Evolutionary conservation across 176 grass and related monocot genomes (phyloP).

Genomic region (Avena eriantha): DNA sequence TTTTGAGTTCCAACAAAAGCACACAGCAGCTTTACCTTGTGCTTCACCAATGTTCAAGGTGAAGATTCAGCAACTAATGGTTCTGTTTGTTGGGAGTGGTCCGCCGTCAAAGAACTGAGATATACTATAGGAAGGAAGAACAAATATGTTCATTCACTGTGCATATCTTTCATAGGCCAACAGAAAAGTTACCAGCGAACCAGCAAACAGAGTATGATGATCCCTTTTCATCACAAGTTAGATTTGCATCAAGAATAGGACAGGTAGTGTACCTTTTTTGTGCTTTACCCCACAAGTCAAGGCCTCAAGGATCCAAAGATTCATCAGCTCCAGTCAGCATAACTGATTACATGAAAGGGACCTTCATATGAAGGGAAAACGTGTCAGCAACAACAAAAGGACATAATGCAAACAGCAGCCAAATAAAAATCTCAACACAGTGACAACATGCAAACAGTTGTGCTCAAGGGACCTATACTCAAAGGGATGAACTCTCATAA

Average conservation of each 20-base stretch:
- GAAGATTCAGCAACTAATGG: neutral
- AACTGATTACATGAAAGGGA: constrained; percentile 43
- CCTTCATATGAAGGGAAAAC: constrained; percentile 20
- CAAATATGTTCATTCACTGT: neutral
- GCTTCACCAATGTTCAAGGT: neutral
- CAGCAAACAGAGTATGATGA: neutral
- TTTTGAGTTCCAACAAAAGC: constrained; percentile 26
- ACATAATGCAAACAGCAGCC: neutral
- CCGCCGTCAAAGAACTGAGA: neutral
- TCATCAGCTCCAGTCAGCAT: neutral
- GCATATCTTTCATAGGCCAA: neutral
- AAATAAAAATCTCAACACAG: constrained; percentile 7
- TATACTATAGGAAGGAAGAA: neutral
- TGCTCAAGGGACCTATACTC: neutral
- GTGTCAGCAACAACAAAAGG: constrained; percentile 14
- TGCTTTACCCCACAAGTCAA: constrained; percentile 34
- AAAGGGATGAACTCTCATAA: neutral
- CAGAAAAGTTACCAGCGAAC: constrained; percentile 15
- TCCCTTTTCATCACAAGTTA: constrained; percentile 33
- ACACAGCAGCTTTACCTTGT: neutral
- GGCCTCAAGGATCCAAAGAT: constrained; percentile 33
- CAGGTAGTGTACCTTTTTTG: constrained; percentile 1
- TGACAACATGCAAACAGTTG: constrained; percentile 13
- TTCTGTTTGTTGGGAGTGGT: neutral
- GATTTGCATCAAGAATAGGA: constrained; percentile 36